Evolutionary conservation across 306 rosid genomes (phyloP).

Genomic region (Medicago truncatula): MtrunA17r5.0-ANR NC_053045.1:62209001-62209500

Average conservation of each 20-base stretch:
- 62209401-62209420: neutral
- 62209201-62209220: conserved; percentile 61
- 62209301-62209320: conserved; percentile 53
- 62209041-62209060: conserved; percentile 55
- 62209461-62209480: neutral
- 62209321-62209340: conserved; percentile 63
- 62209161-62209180: neutral
- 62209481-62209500: neutral
- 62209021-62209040: conserved; percentile 53
- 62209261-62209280: conserved; percentile 74
- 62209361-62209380: too few relatives aligned
- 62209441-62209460: neutral
- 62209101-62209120: conserved; percentile 33
- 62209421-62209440: neutral
- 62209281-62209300: conserved; percentile 68
- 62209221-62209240: conserved; percentile 71
- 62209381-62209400: too few relatives aligned
- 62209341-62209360: conserved; percentile 50
- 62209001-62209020: conserved; percentile 51
- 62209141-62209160: neutral
- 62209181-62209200: conserved; percentile 58
- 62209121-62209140: neutral
- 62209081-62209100: conserved; percentile 71
- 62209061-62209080: conserved; percentile 52
- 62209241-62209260: conserved; percentile 69